Percentiles rank a stretch among this genome's conserved stretches.
These are phyloP conservation scores for Nicotiana rustica DNA, from an alignment of 305 asterid genomes.

Conservation along the genomic window DNA sequence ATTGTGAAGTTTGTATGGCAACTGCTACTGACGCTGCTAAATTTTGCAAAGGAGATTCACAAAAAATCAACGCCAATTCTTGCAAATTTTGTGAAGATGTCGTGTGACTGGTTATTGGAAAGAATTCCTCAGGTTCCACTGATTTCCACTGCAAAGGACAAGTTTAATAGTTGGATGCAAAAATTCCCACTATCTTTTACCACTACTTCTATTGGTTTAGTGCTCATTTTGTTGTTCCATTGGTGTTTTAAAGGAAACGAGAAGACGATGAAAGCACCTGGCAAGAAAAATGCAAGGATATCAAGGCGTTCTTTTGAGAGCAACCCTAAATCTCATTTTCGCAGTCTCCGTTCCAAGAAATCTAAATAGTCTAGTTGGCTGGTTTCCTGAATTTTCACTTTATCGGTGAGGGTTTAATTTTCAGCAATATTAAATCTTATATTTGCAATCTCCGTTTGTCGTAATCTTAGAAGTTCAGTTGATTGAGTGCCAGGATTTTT, in stretches of 20 bases:
- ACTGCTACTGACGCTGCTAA: background rate
- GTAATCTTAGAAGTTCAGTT: too few species aligned
- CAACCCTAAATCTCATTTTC: conserved; percentile 50
- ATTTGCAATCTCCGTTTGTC: too few species aligned
- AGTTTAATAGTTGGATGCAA: conserved; percentile 40
- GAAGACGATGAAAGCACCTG: conserved; percentile 67
- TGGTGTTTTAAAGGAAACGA: conserved; percentile 35
- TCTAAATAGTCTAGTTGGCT: too few species aligned
- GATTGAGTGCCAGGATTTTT: too few species aligned
- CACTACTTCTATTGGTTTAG: conserved; percentile 32
- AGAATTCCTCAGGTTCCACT: background rate
- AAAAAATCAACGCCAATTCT: background rate
- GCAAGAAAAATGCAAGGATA: conserved; percentile 47
- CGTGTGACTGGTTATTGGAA: background rate
- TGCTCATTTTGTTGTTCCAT: conserved; percentile 32
- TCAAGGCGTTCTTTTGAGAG: conserved; percentile 43
- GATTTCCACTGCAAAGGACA: background rate
- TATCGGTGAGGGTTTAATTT: too few species aligned
- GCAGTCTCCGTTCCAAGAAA: conserved; percentile 40
- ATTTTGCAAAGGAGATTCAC: background rate
- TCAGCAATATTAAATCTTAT: too few species aligned
- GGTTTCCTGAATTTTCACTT: too few species aligned
- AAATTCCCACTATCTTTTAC: conserved; percentile 33
- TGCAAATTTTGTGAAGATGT: background rate
- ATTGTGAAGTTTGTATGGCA: background rate